Percentiles rank a stretch among this genome's conserved stretches.
Evolutionary conservation across 768 basidiomycete species (phyloP).

Genomic region (Jaapia argillacea): DNA sequence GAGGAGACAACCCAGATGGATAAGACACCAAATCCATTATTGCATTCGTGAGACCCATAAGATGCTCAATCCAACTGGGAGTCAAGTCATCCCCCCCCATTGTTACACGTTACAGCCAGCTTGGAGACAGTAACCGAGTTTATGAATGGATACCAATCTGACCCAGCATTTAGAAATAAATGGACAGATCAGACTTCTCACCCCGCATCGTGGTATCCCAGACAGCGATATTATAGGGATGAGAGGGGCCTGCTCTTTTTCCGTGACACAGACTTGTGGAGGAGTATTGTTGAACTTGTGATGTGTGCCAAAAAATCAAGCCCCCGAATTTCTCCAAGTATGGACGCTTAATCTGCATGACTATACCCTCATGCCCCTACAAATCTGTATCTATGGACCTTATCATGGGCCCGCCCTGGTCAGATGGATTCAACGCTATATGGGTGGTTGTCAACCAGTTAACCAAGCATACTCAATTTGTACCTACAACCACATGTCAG

Average conservation of each 20-base stretch:
- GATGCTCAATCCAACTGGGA: too few relatives aligned
- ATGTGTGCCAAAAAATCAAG: slow-evolving; percentile 12
- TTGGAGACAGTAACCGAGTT: not conserved
- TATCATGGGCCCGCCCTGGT: too few relatives aligned
- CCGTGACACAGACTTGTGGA: slow-evolving; percentile 8
- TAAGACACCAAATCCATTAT: too few relatives aligned
- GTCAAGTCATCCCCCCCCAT: not conserved
- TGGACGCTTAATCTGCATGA: too few relatives aligned
- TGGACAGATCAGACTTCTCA: not conserved
- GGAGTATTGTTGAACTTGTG: slow-evolving; percentile 4
- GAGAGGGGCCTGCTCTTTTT: slow-evolving; percentile 8
- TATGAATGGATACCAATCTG: not conserved
- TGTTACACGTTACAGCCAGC: not conserved
- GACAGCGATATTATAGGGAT: slow-evolving; percentile 8
- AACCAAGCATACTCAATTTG: slow-evolving; percentile 21
- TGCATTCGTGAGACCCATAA: too few relatives aligned
- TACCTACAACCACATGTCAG: slow-evolving; percentile 14
- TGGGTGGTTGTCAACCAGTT: too few relatives aligned
- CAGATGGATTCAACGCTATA: too few relatives aligned
- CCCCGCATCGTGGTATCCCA: not conserved
- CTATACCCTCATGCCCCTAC: slow-evolving; percentile 9
- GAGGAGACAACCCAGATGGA: too few relatives aligned
- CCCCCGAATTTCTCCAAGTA: too few relatives aligned
- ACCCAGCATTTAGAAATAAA: not conserved
- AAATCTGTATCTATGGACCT: slow-evolving; percentile 10